These are phyloP conservation scores for Aegilops tauschii DNA, from an alignment of 176 grass and related monocot genomes.

Conservation along the genomic window DNA sequence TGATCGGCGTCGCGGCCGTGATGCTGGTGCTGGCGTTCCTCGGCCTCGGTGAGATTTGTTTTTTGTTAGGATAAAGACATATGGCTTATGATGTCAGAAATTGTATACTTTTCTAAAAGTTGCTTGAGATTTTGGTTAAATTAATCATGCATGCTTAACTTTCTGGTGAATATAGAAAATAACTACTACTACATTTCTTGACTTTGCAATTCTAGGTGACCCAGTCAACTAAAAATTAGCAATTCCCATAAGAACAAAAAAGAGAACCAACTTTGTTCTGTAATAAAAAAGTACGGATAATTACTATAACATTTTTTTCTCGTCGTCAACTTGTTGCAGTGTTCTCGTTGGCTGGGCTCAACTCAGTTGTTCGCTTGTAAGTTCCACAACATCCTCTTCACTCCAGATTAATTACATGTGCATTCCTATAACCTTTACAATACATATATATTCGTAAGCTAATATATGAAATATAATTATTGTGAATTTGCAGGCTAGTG, in stretches of 20 bases:
- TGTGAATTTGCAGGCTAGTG: conserved; percentile 39
- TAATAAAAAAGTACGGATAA: neutral
- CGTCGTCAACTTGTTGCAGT: conserved; percentile 32
- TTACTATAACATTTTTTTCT: neutral
- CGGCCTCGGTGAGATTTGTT: conserved; percentile 58
- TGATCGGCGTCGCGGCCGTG: conserved; percentile 52
- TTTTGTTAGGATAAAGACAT: neutral
- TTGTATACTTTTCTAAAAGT: neutral
- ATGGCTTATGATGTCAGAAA: neutral
- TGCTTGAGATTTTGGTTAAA: neutral
- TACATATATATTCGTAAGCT: neutral
- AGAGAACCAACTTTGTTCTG: neutral
- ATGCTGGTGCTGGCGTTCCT: conserved; percentile 57
- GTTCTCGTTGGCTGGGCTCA: conserved; percentile 54
- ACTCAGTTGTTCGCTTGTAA: conserved; percentile 58
- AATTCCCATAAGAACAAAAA: no score
- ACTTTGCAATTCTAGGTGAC: neutral
- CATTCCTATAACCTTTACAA: no score
- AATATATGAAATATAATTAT: neutral
- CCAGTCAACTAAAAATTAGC: neutral
- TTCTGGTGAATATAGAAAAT: neutral
- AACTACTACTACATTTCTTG: no score
- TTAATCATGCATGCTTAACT: neutral
- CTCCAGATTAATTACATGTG: neutral
- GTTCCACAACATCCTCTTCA: neutral